Base-by-base conservation (phyloP, 768 basidiomycete species). In the Pulveroboletus ravenelii region DNA sequence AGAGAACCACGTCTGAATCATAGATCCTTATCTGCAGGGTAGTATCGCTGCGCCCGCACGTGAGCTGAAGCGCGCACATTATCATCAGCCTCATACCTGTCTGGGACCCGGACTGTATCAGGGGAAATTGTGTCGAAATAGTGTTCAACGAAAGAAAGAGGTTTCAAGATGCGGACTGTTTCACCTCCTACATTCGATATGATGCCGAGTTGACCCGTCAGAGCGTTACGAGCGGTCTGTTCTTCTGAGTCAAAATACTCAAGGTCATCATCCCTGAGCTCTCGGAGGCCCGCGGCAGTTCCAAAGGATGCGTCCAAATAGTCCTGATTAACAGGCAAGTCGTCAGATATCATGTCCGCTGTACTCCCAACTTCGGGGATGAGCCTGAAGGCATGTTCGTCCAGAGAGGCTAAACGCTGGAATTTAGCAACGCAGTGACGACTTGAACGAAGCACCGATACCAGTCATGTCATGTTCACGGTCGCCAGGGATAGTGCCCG, bases 311-410 rank as follows among this genome's bases (percentile, higher is more conserved):
- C 81, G 56, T 93, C 90, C 41, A 98, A 74, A 61, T 94, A 98
- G 62, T 93, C 89, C 41, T 76, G 70, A 65, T 98, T 95, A 18
- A 78, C 87, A 0, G 95, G 95, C 9, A 98, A 72, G 64, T 98
- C 93, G 59, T 98, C 95, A 30, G 76, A 73, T 50, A 98, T 85
- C 82, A 96, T 84, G 67, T 97, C 95, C 13, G 89, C 84, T 9
- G 83, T 78, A 10, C 82, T 78, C 18, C 87, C 86, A 37, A 95
- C 74, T 56, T 91, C 85, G 2, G 91, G 91, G 7, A 84, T 62
- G 38, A 71, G 74, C 44, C 74, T 78, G 72, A 95, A 96, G 2
- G 93, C 89, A 32, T 86, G 69, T 50, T 93, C 86, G 48, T 95
- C 93, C 32, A 96, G 72, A 10, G 87, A 87, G 47, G 78, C 86